Evolutionary conservation across 176 grass and related monocot genomes (phyloP), one percentile per base, ranked within the genome.

Genomic region (Thalia dealbata): DNA sequence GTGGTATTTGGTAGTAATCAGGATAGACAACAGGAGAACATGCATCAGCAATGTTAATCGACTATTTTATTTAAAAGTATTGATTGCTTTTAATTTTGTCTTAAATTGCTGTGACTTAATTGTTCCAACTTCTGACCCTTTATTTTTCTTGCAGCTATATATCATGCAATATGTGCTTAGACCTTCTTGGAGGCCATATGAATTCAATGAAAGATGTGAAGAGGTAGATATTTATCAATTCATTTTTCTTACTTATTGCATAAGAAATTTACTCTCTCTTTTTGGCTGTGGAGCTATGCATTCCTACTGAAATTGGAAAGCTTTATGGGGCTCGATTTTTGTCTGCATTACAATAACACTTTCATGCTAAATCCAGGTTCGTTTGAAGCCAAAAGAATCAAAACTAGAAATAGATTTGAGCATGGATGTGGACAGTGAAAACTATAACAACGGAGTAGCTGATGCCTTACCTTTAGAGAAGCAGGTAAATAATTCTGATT

Each of bases 121-220:
- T 52, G 32, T 38, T 38, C 32, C 32, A 1, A 38, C 75, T 69
- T 72, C 28, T 21, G 7, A 64, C 75, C 26, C 58, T 78, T 75
- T 83, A 48, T 72, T 80, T 71, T 72, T 44, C n/a, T 74, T 75
- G 42, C 88, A 97, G 93, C 80, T 97, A 42, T 97, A 86, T 60
- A 15, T 97, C 32, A 82, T 97, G 89, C 93, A 97, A 74, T 97
- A 88, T 73, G 87, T 87, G 14, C 85, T 92, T 64, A 90, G 89
- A 75, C 87, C 89, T 24, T 92, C 79, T 74, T 97, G 93, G 93
- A 87, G 89, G 48, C 82, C 87, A 51, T 97, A 92, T 61, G 87
- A 90, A 65, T 78, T 97, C 38, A 70, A 81, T 67, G 85, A 82
- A 70, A 84, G 88, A 69, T 97, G 93, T 67, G 78, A 81, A 71